These are phyloP conservation scores for Taiozyma onychis DNA, from an alignment of 1,139 yeast genomes.

Conservation along the genomic window DNA sequence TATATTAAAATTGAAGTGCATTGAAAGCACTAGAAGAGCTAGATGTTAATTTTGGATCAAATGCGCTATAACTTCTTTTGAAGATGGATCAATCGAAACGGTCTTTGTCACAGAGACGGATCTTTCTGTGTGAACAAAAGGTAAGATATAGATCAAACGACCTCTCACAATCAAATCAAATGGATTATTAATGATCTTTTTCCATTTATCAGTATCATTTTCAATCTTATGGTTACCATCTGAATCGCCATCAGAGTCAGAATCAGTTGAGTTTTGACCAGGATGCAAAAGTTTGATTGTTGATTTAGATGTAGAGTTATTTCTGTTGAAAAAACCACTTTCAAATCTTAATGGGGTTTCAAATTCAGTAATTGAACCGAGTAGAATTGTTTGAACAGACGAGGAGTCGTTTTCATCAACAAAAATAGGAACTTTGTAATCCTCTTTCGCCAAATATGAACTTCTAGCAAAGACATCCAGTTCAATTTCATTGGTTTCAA, in stretches of 20 bases:
- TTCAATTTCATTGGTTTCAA: constrained; percentile 61
- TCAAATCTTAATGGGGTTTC: constrained; percentile 72
- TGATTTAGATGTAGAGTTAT: constrained; percentile 50
- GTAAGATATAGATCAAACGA: constrained; percentile 68
- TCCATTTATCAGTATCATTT: constrained; percentile 55
- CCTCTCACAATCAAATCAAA: constrained; percentile 87
- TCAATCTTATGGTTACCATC: constrained; percentile 30
- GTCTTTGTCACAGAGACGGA: constrained; percentile 61
- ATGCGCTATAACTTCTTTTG: constrained; percentile 2
- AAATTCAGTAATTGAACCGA: constrained; percentile 62
- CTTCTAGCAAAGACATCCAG: constrained; percentile 86
- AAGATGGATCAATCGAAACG: constrained; percentile 49
- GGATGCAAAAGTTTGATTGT: constrained; percentile 73
- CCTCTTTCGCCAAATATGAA: constrained; percentile 33
- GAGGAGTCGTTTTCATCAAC: constrained; percentile 7
- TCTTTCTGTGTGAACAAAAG: constrained; percentile 50
- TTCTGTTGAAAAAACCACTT: constrained; percentile 72
- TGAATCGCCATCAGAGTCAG: constrained; percentile 25
- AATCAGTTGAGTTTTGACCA: constrained; percentile 56
- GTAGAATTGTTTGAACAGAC: constrained; percentile 56
- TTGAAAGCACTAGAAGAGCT: too few relatives aligned
- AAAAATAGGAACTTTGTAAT: constrained; percentile 7
- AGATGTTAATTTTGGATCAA: neutral
- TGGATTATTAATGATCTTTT: constrained; percentile 67
- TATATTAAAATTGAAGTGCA: neutral